phyloP scores from a whole-genome alignment of 2,329 filamentous ascomycete species.

The Ophiobolus disseminans region DNA sequence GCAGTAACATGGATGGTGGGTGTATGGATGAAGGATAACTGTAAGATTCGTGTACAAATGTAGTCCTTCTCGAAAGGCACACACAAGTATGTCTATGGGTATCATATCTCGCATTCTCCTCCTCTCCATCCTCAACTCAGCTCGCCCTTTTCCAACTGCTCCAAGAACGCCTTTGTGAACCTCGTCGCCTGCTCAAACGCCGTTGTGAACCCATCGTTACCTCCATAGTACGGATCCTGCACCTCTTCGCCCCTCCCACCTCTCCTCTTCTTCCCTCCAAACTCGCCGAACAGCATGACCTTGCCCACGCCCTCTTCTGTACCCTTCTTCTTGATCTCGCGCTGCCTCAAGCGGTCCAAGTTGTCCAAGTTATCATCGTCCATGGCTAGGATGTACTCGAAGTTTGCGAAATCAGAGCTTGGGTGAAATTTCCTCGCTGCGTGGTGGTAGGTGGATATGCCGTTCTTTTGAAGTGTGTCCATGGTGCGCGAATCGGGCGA shows the following conservation, averaged over 20 bases:
- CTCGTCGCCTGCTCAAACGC: conserved; percentile 84
- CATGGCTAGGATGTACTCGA: conserved; percentile 97
- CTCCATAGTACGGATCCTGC: conserved; percentile 92
- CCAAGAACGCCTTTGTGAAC: conserved; percentile 79
- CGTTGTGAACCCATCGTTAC: conserved; percentile 76
- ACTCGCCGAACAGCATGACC: conserved; percentile 86
- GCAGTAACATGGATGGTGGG: conserved; percentile 2
- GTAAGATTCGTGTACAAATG: background rate
- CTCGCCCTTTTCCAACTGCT: conserved; percentile 58
- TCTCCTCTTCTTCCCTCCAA: conserved; percentile 61
- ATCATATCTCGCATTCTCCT: conserved; percentile 19
- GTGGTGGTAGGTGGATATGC: conserved; percentile 79
- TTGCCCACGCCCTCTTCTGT: conserved; percentile 52
- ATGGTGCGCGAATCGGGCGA: conserved; percentile 84
- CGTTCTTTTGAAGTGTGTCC: conserved; percentile 74
- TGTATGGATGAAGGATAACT: background rate
- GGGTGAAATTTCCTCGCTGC: conserved; percentile 73
- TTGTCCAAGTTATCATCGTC: conserved; percentile 81
- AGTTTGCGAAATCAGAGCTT: conserved; percentile 76
- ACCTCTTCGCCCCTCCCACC: conserved; percentile 70
- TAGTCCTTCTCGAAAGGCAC: background rate
- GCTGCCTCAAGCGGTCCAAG: conserved; percentile 65
- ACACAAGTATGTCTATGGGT: conserved; percentile 18
- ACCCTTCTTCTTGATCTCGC: conserved; percentile 55
- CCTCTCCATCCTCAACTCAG: conserved; percentile 24